Evolutionary conservation across 1,139 yeast species (phyloP).

Genomic region (Schwanniomyces etchellsii): DNA sequence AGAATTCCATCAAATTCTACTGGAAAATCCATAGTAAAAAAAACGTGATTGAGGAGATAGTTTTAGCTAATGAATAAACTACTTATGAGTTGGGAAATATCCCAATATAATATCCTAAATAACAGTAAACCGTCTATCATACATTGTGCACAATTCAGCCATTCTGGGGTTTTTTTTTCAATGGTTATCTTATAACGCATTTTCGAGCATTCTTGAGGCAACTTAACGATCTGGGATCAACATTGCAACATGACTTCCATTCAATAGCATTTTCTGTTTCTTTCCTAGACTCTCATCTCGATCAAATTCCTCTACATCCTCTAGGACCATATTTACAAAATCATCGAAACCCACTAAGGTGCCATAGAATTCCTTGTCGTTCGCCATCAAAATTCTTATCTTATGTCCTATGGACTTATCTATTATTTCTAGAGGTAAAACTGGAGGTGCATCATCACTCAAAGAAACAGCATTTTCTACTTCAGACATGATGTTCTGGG

Average conservation of each 20-base stretch:
- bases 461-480: constrained; percentile 4
- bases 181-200: too few species aligned
- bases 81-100: too few species aligned
- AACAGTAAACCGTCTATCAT: too few species aligned
- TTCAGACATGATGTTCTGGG: constrained; percentile 6
- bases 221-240: constrained; percentile 26
- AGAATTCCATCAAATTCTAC: too few species aligned
- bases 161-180: too few species aligned
- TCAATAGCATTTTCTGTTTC: constrained; percentile 65
- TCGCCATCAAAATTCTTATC: constrained; percentile 73
- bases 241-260: constrained; percentile 89
- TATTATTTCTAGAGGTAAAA: constrained; percentile 77
- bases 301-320: constrained; percentile 65
- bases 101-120: too few species aligned
- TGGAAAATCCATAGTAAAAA: too few species aligned
- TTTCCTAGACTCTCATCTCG: constrained; percentile 32
- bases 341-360: constrained; percentile 90
- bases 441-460: constrained; percentile 13
- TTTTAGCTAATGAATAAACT: too few species aligned
- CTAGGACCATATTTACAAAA: constrained; percentile 86
- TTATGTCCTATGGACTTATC: constrained; percentile 82
- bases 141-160: too few species aligned
- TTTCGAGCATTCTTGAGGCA: too few species aligned
- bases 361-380: constrained; percentile 76
- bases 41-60: too few species aligned